Conservation (phyloP, 139 green algal species). For the Coelastrella sp. region DNA sequence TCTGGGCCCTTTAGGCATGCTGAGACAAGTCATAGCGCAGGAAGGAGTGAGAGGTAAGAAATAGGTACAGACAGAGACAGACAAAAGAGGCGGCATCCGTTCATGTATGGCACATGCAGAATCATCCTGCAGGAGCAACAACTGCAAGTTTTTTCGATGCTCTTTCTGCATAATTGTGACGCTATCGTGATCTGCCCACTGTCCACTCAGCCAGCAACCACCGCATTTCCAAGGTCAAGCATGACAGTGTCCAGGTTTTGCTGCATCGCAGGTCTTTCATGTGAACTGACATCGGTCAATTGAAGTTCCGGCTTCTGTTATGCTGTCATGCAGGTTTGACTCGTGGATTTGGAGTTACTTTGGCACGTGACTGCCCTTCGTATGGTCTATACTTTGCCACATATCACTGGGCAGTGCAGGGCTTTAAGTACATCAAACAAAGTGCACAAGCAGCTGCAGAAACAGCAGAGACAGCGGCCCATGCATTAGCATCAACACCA, state of each 20-base stretch:
- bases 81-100: too few species aligned
- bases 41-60: conserved; percentile 66
- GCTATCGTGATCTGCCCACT: too few species aligned
- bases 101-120: too few species aligned
- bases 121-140: too few species aligned
- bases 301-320: background rate
- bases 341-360: conserved; percentile 66
- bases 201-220: too few species aligned
- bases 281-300: too few species aligned
- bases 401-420: conserved; percentile 33
- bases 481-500: background rate
- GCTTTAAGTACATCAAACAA: background rate
- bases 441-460: conserved; percentile 3
- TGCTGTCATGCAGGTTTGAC: conserved; percentile 62
- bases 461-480: conserved; percentile 30
- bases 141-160: too few species aligned
- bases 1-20: conserved; percentile 61
- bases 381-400: conserved; percentile 55
- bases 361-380: conserved; percentile 69
- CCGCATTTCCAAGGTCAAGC: too few species aligned
- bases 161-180: too few species aligned
- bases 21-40: conserved; percentile 52
- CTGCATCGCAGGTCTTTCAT: too few species aligned
- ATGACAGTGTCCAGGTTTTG: too few species aligned
- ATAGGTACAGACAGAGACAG: too few species aligned